Conservation (phyloP, 2,329 filamentous ascomycete species). For the Diaporthe caulivora region DNA sequence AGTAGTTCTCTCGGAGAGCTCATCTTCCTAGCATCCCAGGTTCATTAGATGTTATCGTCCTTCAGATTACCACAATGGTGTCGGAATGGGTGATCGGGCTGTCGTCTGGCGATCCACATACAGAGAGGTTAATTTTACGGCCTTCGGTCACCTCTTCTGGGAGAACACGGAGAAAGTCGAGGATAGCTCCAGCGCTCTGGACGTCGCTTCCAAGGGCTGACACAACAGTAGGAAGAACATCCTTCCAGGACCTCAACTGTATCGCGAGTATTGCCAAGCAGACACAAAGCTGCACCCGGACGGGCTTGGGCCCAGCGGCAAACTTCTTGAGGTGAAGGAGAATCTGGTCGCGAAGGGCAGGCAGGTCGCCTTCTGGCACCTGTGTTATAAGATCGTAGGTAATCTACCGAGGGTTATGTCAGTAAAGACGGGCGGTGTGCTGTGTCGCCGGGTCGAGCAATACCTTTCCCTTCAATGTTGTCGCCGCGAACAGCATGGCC, state of each 20-base stretch:
- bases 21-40: conserved; percentile 84
- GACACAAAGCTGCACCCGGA: conserved; percentile 92
- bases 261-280: conserved; percentile 95
- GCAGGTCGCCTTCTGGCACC: conserved; percentile 80
- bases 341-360: conserved; percentile 85
- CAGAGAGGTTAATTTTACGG: conserved; percentile 98
- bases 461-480: conserved; percentile 98
- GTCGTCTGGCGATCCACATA: conserved; percentile 79
- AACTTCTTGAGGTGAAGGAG: conserved; percentile 85
- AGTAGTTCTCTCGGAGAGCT: conserved; percentile 85
- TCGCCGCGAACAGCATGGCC: conserved; percentile 94
- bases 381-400: conserved; percentile 93
- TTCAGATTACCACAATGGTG: conserved; percentile 50
- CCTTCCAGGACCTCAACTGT: conserved; percentile 95
- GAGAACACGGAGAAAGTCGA: conserved; percentile 96
- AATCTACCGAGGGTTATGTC: conserved; percentile 70
- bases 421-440: conserved; percentile 35
- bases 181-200: conserved; percentile 84
- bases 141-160: conserved; percentile 99
- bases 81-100: conserved; percentile 54
- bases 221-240: conserved; percentile 87
- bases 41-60: conserved; percentile 56
- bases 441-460: conserved; percentile 32
- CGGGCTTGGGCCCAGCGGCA: conserved; percentile 84
- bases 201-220: conserved; percentile 81